Evolutionary conservation across 441 rosid species (phyloP).

Genomic region (Erodium texanum): DNA sequence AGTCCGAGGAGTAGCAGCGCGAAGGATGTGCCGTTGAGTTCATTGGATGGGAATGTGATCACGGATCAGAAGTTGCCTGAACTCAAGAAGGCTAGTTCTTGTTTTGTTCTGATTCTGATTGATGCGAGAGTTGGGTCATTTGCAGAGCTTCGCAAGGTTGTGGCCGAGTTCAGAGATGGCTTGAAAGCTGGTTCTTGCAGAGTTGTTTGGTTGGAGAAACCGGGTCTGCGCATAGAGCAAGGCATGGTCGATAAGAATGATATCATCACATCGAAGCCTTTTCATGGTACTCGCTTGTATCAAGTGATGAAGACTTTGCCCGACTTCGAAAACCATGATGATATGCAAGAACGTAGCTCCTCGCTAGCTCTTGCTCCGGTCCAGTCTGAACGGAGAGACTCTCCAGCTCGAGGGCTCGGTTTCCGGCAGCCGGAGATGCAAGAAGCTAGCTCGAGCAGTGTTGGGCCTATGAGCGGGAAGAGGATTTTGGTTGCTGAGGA

Average conservation of each 20-base stretch:
- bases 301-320: constrained; percentile 43
- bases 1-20: constrained; percentile 12
- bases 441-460: constrained; percentile 23
- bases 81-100: constrained; percentile 10
- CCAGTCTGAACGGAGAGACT: neutral
- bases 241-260: constrained; percentile 26
- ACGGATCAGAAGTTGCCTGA: constrained; percentile 21
- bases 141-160: constrained; percentile 23
- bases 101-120: constrained; percentile 45
- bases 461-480: constrained; percentile 34
- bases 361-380: no score
- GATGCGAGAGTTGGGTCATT: constrained; percentile 49
- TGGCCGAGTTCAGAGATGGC: constrained; percentile 40
- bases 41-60: constrained; percentile 35
- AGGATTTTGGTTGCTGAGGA: constrained; percentile 65
- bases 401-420: neutral
- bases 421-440: constrained; percentile 21
- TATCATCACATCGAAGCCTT: constrained; percentile 41
- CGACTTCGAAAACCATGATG: constrained; percentile 37
- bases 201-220: constrained; percentile 71
- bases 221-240: constrained; percentile 19
- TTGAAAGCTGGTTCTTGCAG: constrained; percentile 27
- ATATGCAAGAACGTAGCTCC: no score
- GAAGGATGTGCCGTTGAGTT: constrained; percentile 38
- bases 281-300: constrained; percentile 63